Conservation (phyloP, 2,329 filamentous ascomycete species). For the Endothia cerciana region DNA sequence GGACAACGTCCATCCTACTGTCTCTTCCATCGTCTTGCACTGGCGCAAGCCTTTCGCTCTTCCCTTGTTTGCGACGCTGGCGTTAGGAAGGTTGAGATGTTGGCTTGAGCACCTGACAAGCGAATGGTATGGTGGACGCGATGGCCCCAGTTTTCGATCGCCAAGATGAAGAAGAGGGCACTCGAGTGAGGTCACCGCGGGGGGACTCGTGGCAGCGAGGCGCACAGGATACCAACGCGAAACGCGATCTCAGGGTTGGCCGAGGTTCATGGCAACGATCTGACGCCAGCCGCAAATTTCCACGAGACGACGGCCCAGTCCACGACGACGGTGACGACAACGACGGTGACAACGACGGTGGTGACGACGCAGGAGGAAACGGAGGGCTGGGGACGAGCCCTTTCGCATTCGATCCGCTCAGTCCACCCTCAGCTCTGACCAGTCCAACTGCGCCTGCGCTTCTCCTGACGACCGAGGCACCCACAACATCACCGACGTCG, state of each 20-base stretch:
- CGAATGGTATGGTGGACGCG: slow-evolving; percentile 21
- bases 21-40: neutral
- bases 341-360: slow-evolving; percentile 17
- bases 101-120: slow-evolving; percentile 24
- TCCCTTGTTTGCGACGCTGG: slow-evolving; percentile 24
- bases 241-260: neutral
- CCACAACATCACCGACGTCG: neutral
- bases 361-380: neutral
- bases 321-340: slow-evolving; percentile 11
- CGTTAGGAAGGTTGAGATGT: slow-evolving; percentile 25
- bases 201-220: slow-evolving; percentile 13
- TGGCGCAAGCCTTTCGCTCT: slow-evolving; percentile 3
- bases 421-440: neutral
- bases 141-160: slow-evolving; percentile 27
- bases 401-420: neutral
- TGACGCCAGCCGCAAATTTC: neutral
- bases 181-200: slow-evolving; percentile 6
- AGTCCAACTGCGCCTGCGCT: neutral
- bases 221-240: neutral
- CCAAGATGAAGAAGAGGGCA: slow-evolving; percentile 7
- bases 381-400: neutral
- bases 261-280: neutral
- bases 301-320: slow-evolving; percentile 16
- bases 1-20: neutral
- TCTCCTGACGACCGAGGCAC: neutral